Conservation (phyloP, 106 monocot genomes). For the Allium sativum region DNA sequence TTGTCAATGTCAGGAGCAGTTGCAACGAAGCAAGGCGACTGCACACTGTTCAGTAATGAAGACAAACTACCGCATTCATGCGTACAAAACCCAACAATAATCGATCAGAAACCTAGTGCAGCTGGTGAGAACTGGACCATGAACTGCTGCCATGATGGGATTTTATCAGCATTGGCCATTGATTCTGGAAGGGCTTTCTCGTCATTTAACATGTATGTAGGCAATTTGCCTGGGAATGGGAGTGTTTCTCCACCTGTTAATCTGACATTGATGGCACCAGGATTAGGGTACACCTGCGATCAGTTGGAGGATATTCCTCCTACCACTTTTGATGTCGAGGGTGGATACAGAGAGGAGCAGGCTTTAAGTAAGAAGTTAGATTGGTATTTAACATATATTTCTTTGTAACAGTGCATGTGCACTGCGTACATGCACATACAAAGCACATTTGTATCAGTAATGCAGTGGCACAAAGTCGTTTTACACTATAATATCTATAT, state of each 20-base stretch:
- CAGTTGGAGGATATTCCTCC: conserved; percentile 4
- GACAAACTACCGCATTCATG: background rate
- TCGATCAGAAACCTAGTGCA: conserved; percentile 1
- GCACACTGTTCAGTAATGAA: background rate
- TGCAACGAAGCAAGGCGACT: conserved; percentile 9
- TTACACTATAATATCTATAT: too few species aligned
- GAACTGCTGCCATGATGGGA: conserved; percentile 5
- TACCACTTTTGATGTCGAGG: background rate
- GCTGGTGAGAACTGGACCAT: background rate
- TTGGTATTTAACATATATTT: too few species aligned
- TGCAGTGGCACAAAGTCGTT: too few species aligned
- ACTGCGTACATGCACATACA: too few species aligned
- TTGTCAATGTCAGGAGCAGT: conserved; percentile 9
- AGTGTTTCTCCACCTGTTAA: background rate
- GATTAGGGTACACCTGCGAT: conserved; percentile 12
- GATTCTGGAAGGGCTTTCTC: conserved; percentile 4
- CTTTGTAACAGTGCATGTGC: too few species aligned
- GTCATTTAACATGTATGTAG: conserved; percentile 4
- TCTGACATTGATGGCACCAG: conserved; percentile 4
- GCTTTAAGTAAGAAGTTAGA: conserved; percentile 13
- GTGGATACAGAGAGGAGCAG: conserved; percentile 17
- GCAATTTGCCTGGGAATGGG: background rate
- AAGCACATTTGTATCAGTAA: too few species aligned
- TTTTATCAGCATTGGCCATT: background rate
- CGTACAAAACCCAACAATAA: conserved; percentile 2